Conservation (phyloP, 2,329 filamentous ascomycete species). For the Diaporthe sp. region DNA sequence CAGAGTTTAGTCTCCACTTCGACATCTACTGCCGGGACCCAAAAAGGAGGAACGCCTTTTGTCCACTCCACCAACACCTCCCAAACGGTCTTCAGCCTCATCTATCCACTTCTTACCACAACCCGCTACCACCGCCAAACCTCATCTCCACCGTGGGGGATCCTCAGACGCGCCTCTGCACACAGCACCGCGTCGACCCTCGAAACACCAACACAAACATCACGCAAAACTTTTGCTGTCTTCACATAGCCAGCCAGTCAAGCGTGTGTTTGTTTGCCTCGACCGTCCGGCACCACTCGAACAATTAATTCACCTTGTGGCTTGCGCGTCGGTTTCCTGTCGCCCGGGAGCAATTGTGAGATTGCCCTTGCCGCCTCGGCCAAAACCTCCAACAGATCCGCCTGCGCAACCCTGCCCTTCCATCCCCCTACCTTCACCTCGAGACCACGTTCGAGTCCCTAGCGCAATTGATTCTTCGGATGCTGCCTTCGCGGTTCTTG, state of each 20-base stretch:
- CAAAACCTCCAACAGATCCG: slow-evolving; percentile 15
- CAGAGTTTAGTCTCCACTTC: slow-evolving; percentile 44
- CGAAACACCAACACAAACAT: slow-evolving; percentile 36
- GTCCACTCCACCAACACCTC: slow-evolving; percentile 42
- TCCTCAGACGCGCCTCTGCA: slow-evolving; percentile 37
- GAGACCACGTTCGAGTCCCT: slow-evolving; percentile 33
- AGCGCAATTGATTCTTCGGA: slow-evolving; percentile 36
- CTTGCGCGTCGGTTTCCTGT: slow-evolving; percentile 4
- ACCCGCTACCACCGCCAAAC: slow-evolving; percentile 35
- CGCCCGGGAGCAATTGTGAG: slow-evolving; percentile 11
- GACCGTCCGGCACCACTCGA: neutral
- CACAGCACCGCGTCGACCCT: slow-evolving; percentile 35
- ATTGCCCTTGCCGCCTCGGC: slow-evolving; percentile 16
- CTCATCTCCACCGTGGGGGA: slow-evolving; percentile 39
- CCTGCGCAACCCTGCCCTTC: slow-evolving; percentile 17
- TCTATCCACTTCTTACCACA: slow-evolving; percentile 43
- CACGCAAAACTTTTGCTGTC: slow-evolving; percentile 12
- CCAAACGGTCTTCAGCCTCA: slow-evolving; percentile 44
- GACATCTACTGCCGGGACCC: slow-evolving; percentile 41
- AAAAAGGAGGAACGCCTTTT: slow-evolving; percentile 42
- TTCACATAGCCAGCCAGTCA: neutral
- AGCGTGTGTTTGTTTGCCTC: slow-evolving; percentile 5
- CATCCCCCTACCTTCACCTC: slow-evolving; percentile 21
- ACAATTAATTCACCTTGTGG: slow-evolving; percentile 8
- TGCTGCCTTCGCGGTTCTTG: slow-evolving; percentile 41